phyloP scores from a whole-genome alignment of 2,329 filamentous ascomycete species.

The Periconia macrospinosa region DNA sequence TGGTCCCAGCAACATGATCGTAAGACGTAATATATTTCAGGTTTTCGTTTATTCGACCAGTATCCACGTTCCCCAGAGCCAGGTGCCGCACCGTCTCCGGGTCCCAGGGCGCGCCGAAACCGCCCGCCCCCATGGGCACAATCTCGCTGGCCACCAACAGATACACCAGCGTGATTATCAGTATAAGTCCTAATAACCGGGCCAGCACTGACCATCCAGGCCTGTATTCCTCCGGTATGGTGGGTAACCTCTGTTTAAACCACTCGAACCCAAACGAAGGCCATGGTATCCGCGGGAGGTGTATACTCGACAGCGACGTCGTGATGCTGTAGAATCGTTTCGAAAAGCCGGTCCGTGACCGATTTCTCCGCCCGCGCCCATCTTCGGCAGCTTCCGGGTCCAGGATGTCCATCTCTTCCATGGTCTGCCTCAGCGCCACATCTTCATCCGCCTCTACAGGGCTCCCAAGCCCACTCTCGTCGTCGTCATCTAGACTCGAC shows the following conservation, averaged over 20 bases:
- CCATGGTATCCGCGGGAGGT: slow-evolving; percentile 49
- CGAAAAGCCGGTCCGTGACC: slow-evolving; percentile 48
- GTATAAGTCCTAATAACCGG: slow-evolving; percentile 71
- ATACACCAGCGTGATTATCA: slow-evolving; percentile 79
- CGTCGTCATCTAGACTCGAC: slow-evolving; percentile 58
- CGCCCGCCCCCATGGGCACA: slow-evolving; percentile 67
- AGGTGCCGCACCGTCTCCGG: slow-evolving; percentile 78
- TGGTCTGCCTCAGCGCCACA: slow-evolving; percentile 73
- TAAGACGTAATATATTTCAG: slow-evolving; percentile 78
- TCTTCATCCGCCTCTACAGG: slow-evolving; percentile 58
- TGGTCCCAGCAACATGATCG: slow-evolving; percentile 90
- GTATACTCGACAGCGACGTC: slow-evolving; percentile 60
- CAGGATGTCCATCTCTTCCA: slow-evolving; percentile 68
- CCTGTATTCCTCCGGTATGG: slow-evolving; percentile 50
- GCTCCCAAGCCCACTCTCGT: slow-evolving; percentile 52
- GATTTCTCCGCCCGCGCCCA: slow-evolving; percentile 29
- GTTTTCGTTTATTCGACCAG: slow-evolving; percentile 64
- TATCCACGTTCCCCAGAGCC: slow-evolving; percentile 73
- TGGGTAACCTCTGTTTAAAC: slow-evolving; percentile 42
- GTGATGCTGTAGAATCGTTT: slow-evolving; percentile 60
- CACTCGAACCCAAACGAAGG: slow-evolving; percentile 28
- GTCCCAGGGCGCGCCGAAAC: slow-evolving; percentile 69
- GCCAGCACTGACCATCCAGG: slow-evolving; percentile 69
- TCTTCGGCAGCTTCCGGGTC: slow-evolving; percentile 40
- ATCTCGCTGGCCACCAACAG: slow-evolving; percentile 84